phyloP scores from a whole-genome alignment of 1,284 basidiomycete species.

The Puccinia novopanici region DNA sequence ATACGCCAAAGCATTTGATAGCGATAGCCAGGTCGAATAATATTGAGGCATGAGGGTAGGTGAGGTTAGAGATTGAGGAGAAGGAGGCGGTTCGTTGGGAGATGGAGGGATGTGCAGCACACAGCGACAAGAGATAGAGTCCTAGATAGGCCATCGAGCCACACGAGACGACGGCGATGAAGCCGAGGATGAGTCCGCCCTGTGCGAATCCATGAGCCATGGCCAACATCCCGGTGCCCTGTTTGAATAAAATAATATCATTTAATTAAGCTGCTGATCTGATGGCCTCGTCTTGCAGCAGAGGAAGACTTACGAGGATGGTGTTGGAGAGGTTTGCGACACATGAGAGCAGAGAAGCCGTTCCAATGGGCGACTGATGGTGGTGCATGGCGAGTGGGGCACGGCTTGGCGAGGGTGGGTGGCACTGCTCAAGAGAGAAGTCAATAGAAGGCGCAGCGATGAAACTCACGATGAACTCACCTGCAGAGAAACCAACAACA shows the following conservation, averaged over 20 bases:
- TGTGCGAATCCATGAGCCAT: conserved; percentile 60
- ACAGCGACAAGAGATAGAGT: conserved; percentile 81
- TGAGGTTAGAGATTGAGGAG: conserved; percentile 79
- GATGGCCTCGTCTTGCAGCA: not conserved
- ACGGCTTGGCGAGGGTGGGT: too few species aligned
- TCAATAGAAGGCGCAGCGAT: too few species aligned
- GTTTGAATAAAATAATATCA: not conserved
- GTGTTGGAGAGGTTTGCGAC: conserved; percentile 59
- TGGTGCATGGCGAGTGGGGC: conserved; percentile 14
- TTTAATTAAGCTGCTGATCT: too few species aligned
- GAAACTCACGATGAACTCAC: too few species aligned
- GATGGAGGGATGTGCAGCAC: conserved; percentile 72
- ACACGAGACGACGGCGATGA: conserved; percentile 83
- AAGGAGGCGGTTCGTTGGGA: conserved; percentile 77
- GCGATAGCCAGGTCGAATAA: conserved; percentile 93
- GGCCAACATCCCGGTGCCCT: conserved; percentile 55
- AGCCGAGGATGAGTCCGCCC: conserved; percentile 67
- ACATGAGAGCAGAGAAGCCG: conserved; percentile 52
- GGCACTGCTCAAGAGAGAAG: too few species aligned
- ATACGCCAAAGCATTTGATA: conserved; percentile 94
- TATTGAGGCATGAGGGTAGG: conserved; percentile 75
- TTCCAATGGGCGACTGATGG: conserved; percentile 1
- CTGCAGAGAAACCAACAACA: too few species aligned
- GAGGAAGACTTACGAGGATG: conserved; percentile 59
- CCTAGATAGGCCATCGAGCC: conserved; percentile 80